phyloP scores from a whole-genome alignment of 345 rosid species.

The Populus deltoides region DNA sequence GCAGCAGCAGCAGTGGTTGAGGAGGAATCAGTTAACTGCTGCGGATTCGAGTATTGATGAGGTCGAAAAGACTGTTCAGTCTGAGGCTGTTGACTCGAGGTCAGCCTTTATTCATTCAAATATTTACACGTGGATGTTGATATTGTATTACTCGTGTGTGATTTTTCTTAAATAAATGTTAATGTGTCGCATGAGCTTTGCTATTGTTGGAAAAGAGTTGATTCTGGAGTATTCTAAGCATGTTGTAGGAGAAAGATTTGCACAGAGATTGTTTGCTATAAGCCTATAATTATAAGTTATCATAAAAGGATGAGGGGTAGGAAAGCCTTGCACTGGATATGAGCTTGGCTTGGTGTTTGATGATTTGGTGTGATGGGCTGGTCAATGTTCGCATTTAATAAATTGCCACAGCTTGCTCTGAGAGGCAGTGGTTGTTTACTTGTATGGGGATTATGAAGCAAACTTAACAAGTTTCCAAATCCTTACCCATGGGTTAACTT shows the following conservation, averaged over 20 bases:
- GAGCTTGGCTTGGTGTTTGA: neutral
- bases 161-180: neutral
- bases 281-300: neutral
- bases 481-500: neutral
- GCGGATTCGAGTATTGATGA: constrained; percentile 42
- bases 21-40: constrained; percentile 49
- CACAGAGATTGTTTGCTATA: neutral
- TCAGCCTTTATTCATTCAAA: constrained; percentile 1
- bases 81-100: constrained; percentile 85
- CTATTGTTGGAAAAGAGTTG: neutral
- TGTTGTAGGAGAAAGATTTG: neutral
- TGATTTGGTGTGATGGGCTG: neutral
- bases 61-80: constrained; percentile 76
- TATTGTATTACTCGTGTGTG: neutral
- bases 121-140: neutral
- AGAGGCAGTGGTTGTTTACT: neutral
- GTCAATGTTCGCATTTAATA: neutral
- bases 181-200: neutral
- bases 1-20: constrained; percentile 67
- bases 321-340: neutral
- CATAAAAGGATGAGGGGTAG: neutral
- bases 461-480: neutral
- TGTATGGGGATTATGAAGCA: neutral
- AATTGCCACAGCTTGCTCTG: neutral
- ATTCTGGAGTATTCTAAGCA: neutral